A percentile compares a stretch with the other conserved stretches of the same genome.
These are phyloP conservation scores for Metschnikowia arizonensis DNA, from an alignment of 805 yeast genomes.

Conservation along the genomic window DNA sequence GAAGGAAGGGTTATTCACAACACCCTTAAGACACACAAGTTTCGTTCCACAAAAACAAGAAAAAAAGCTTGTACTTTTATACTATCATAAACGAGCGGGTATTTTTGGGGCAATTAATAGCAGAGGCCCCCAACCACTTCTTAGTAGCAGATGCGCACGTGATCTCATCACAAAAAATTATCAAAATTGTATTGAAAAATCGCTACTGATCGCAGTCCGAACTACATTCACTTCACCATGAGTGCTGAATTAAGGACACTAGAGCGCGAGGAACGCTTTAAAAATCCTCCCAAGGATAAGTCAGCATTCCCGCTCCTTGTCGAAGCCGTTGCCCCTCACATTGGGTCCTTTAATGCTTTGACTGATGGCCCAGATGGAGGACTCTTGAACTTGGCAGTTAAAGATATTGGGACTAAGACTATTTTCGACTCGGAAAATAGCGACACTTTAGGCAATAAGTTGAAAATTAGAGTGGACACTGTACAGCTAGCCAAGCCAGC, in stretches of 20 bases:
- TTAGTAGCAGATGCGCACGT: conserved; percentile 10
- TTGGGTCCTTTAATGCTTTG: conserved; percentile 93
- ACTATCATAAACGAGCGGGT: neutral
- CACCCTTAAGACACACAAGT: neutral
- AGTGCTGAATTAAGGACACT: conserved; percentile 71
- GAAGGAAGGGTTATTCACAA: neutral
- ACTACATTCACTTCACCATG: conserved; percentile 21
- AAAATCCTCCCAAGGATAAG: conserved; percentile 84
- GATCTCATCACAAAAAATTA: conserved; percentile 20
- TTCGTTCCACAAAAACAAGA: no score
- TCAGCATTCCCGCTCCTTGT: conserved; percentile 75
- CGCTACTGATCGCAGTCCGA: conserved; percentile 4
- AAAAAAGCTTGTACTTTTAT: neutral
- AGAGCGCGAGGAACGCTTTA: conserved; percentile 81
- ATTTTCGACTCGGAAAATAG: conserved; percentile 77
- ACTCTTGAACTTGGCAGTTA: conserved; percentile 73
- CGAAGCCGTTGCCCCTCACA: conserved; percentile 92
- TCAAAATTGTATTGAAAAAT: conserved; percentile 8
- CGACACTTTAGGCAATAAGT: conserved; percentile 76
- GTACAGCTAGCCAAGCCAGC: conserved; percentile 85
- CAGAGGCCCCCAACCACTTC: neutral
- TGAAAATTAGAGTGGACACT: conserved; percentile 78
- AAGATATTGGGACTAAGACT: conserved; percentile 83
- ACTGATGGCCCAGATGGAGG: conserved; percentile 89
- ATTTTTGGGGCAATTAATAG: neutral